These are phyloP conservation scores for Zizania latifolia DNA, from an alignment of 176 grass and related monocot species.

Conservation along the genomic window DNA sequence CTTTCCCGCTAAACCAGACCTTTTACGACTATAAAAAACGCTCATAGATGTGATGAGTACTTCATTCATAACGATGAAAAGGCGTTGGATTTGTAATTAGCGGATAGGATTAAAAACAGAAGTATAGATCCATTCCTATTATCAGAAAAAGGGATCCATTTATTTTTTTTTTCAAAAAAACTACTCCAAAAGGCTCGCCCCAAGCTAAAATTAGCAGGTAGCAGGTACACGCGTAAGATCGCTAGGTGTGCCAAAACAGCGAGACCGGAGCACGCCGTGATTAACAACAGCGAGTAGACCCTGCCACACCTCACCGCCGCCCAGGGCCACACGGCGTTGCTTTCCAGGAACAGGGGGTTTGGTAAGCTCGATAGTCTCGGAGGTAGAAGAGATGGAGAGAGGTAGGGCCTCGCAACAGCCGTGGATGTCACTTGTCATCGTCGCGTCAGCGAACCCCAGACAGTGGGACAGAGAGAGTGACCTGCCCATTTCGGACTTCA, in stretches of 20 bases:
- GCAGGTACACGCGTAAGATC: too few species aligned
- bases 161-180: too few species aligned
- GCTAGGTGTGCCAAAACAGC: too few species aligned
- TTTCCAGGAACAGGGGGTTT: slow-evolving; percentile 53
- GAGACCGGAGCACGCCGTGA: neutral
- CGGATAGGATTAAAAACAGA: neutral
- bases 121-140: too few species aligned
- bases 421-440: slow-evolving; percentile 17
- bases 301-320: neutral
- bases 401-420: slow-evolving; percentile 3
- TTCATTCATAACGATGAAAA: slow-evolving; percentile 3
- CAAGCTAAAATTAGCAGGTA: too few species aligned
- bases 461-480: neutral
- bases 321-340: slow-evolving; percentile 8
- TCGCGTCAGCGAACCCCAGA: too few species aligned
- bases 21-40: neutral
- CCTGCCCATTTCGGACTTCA: neutral
- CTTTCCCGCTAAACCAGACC: neutral
- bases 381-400: slow-evolving; percentile 6
- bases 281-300: too few species aligned
- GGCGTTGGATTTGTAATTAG: neutral
- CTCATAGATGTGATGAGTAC: neutral
- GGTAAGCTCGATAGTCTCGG: slow-evolving; percentile 39
- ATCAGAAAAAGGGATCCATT: too few species aligned
- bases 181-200: too few species aligned